Conservation (phyloP, 2,329 filamentous ascomycete species). For the Penicillium digitatum region DNA sequence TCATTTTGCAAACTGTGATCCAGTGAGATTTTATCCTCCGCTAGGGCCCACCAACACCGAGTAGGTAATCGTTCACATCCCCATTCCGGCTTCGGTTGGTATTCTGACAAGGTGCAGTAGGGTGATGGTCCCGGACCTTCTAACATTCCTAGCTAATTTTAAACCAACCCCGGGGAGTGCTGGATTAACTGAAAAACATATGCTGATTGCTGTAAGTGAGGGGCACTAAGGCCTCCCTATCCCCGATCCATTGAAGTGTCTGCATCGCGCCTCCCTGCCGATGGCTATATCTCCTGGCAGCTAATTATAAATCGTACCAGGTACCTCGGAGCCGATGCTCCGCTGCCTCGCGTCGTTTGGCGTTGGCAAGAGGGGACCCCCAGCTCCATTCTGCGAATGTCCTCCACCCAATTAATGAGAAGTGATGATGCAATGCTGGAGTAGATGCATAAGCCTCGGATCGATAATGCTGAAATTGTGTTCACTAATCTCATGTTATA, state of each 20-base stretch:
- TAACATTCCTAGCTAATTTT: not conserved
- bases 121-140: too few relatives aligned
- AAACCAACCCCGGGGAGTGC: too few relatives aligned
- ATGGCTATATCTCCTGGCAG: not conserved
- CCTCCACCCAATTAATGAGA: not conserved
- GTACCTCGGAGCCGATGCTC: not conserved
- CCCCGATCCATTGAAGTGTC: not conserved
- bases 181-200: not conserved
- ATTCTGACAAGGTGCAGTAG: not conserved
- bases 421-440: not conserved
- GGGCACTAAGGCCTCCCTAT: not conserved
- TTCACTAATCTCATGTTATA: not conserved
- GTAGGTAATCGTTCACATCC: too few relatives aligned
- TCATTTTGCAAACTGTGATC: too few relatives aligned
- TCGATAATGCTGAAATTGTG: not conserved
- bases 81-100: not conserved
- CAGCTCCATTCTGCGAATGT: not conserved
- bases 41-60: too few relatives aligned
- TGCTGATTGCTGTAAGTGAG: not conserved
- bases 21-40: too few relatives aligned
- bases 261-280: not conserved
- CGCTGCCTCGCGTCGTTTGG: not conserved
- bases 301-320: not conserved
- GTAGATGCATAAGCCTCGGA: not conserved
- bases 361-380: constrained; percentile 1